These are phyloP conservation scores for Xylariaceae sp. DNA, from an alignment of 2,329 filamentous ascomycete genomes.

Conservation along the genomic window DNA sequence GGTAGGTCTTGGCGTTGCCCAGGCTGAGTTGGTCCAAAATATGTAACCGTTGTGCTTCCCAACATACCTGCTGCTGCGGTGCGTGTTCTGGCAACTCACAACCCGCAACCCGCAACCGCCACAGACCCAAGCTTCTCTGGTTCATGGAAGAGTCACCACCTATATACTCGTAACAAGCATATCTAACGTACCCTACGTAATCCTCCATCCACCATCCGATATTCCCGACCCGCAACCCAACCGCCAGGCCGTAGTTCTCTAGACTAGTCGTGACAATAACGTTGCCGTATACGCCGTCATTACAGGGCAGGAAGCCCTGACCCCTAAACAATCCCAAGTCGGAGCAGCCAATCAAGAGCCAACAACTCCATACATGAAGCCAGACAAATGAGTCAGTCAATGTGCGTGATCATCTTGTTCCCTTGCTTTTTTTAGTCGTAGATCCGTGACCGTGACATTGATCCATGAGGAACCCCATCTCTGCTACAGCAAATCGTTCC, in stretches of 20 bases:
- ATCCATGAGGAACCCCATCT: constrained; percentile 11
- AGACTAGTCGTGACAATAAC: constrained; percentile 21
- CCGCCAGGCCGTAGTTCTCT: constrained; percentile 17
- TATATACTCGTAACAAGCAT: constrained; percentile 27
- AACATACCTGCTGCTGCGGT: not conserved
- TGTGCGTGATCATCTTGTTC: constrained; percentile 17
- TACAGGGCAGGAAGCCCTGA: constrained; percentile 17
- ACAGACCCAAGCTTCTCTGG: constrained; percentile 2
- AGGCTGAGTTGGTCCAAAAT: not conserved
- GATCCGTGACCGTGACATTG: constrained; percentile 24
- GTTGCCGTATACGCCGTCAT: constrained; percentile 24
- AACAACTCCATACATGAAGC: constrained; percentile 28
- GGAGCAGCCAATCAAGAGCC: constrained; percentile 19
- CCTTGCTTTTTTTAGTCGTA: constrained; percentile 13
- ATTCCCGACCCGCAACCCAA: constrained; percentile 14
- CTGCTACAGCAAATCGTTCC: constrained; percentile 8
- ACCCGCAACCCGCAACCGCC: not conserved
- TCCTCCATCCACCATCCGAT: constrained; percentile 4
- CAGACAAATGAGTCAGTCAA: constrained; percentile 10
- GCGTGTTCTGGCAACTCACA: not conserved
- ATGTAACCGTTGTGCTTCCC: not conserved
- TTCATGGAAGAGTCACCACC: constrained; percentile 4
- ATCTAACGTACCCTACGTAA: constrained; percentile 26
- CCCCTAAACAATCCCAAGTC: constrained; percentile 17
- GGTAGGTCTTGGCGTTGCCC: not conserved